Evolutionary conservation across 345 rosid genomes (phyloP).

Genomic region (Dimocarpus longan): DNA sequence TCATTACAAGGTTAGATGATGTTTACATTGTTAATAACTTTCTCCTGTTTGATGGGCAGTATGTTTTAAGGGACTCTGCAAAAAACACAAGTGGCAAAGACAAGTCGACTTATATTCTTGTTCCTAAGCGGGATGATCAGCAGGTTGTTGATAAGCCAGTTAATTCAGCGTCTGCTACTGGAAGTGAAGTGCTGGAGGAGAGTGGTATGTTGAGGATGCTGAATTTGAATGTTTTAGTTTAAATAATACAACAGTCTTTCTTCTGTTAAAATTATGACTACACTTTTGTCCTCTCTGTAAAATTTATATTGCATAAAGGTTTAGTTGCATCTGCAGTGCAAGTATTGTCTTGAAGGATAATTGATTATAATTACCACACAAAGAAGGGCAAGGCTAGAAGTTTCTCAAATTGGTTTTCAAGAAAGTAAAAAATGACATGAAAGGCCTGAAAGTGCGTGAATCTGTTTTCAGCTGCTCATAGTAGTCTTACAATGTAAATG

Average conservation of each 20-base stretch:
- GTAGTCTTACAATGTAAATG: too few relatives aligned
- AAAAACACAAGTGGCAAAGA: constrained; percentile 49
- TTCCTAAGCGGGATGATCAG: constrained; percentile 51
- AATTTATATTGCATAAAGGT: too few relatives aligned
- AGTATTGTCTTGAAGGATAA: background rate
- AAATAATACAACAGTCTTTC: background rate
- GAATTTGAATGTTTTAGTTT: background rate
- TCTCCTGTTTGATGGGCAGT: constrained; percentile 44
- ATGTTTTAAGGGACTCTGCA: constrained; percentile 51
- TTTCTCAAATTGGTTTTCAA: background rate
- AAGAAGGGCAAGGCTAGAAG: background rate
- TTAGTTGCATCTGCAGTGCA: background rate
- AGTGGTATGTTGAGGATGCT: constrained; percentile 38
- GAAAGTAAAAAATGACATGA: background rate
- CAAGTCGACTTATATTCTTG: constrained; percentile 43
- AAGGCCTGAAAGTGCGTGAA: too few relatives aligned
- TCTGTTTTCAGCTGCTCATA: too few relatives aligned
- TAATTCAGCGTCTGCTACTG: constrained; percentile 35
- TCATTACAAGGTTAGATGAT: background rate
- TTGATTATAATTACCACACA: background rate
- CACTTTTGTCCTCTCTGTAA: background rate
- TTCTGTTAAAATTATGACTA: background rate
- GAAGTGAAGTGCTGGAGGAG: constrained; percentile 42
- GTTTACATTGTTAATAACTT: constrained; percentile 6
- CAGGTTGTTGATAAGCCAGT: constrained; percentile 46